Conservation (phyloP, 441 rosid genomes). For the Brassica hybrid region DNA sequence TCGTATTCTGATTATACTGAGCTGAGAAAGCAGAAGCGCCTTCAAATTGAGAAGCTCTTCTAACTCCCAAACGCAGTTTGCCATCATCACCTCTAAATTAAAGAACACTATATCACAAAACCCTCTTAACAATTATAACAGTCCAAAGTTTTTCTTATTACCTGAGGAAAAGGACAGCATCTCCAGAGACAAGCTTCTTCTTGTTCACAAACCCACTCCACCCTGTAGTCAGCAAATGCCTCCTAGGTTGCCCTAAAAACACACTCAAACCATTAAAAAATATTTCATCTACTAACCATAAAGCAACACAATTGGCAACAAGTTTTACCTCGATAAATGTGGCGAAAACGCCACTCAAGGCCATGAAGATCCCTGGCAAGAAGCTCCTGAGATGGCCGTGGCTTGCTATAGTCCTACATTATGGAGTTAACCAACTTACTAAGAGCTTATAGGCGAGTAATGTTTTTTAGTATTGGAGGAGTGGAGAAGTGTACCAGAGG, state of each 20-base stretch:
- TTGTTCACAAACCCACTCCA: slow-evolving; percentile 98
- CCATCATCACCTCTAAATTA: slow-evolving; percentile 86
- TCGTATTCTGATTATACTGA: slow-evolving; percentile 54
- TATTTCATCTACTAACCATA: not conserved
- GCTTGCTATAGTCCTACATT: slow-evolving; percentile 83
- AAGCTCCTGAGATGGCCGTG: slow-evolving; percentile 96
- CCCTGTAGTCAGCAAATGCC: slow-evolving; percentile 97
- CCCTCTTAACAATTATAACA: not conserved
- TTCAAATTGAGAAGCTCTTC: slow-evolving; percentile 86
- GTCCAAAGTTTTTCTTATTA: slow-evolving; percentile 26
- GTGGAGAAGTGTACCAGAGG: slow-evolving; percentile 90
- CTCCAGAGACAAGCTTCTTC: slow-evolving; percentile 97
- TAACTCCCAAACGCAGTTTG: slow-evolving; percentile 80
- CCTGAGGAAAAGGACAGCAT: slow-evolving; percentile 97
- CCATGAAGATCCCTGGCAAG: slow-evolving; percentile 96
- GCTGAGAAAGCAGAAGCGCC: slow-evolving; percentile 52
- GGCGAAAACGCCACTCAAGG: slow-evolving; percentile 88
- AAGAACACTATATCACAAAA: slow-evolving; percentile 20
- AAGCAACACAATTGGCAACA: not conserved
- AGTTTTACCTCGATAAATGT: slow-evolving; percentile 74
- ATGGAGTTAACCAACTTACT: no score
- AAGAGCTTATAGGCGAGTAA: no score
- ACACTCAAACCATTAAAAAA: slow-evolving; percentile 28
- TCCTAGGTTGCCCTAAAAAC: slow-evolving; percentile 97
- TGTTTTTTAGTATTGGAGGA: no score